A percentile compares a stretch with the other conserved stretches of the same genome.
Evolutionary conservation across 2,329 filamentous ascomycete species (phyloP).

Genomic region (Clarireedia hainanense): DNA sequence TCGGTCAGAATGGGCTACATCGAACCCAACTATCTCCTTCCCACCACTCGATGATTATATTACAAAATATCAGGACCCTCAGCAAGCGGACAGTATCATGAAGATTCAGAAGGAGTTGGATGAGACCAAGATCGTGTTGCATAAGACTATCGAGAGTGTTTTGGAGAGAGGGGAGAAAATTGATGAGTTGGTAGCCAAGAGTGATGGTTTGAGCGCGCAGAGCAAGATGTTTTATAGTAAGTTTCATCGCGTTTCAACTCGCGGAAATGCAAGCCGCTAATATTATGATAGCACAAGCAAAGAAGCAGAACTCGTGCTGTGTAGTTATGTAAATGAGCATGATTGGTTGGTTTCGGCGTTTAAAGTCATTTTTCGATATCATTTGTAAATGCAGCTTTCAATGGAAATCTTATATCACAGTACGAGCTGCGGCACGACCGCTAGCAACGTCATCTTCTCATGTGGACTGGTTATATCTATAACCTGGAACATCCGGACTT

Average conservation of each 20-base stretch:
- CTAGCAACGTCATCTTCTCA: background rate
- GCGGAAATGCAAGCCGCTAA: slow-evolving; percentile 7
- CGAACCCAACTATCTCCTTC: slow-evolving; percentile 49
- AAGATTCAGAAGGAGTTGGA: slow-evolving; percentile 96
- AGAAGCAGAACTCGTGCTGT: slow-evolving; percentile 76
- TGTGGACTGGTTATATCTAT: background rate
- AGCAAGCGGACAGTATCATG: slow-evolving; percentile 83
- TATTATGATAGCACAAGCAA: slow-evolving; percentile 48
- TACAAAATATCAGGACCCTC: slow-evolving; percentile 57
- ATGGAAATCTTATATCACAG: slow-evolving; percentile 2
- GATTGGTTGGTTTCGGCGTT: slow-evolving; percentile 13
- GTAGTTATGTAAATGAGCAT: slow-evolving; percentile 49
- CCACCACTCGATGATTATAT: slow-evolving; percentile 76
- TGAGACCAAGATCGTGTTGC: slow-evolving; percentile 93
- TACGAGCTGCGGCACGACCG: slow-evolving; percentile 1
- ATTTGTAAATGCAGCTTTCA: slow-evolving; percentile 1
- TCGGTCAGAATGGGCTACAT: slow-evolving; percentile 54
- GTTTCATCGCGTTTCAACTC: slow-evolving; percentile 21
- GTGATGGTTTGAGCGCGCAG: slow-evolving; percentile 78
- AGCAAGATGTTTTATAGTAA: slow-evolving; percentile 97
- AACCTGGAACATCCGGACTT: background rate
- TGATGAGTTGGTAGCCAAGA: slow-evolving; percentile 88
- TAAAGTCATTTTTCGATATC: slow-evolving; percentile 10
- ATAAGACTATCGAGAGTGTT: slow-evolving; percentile 90
- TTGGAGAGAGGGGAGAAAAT: slow-evolving; percentile 94